Conservation (phyloP, 1,284 basidiomycete genomes). For the Microbotryomycetes sp. region DNA sequence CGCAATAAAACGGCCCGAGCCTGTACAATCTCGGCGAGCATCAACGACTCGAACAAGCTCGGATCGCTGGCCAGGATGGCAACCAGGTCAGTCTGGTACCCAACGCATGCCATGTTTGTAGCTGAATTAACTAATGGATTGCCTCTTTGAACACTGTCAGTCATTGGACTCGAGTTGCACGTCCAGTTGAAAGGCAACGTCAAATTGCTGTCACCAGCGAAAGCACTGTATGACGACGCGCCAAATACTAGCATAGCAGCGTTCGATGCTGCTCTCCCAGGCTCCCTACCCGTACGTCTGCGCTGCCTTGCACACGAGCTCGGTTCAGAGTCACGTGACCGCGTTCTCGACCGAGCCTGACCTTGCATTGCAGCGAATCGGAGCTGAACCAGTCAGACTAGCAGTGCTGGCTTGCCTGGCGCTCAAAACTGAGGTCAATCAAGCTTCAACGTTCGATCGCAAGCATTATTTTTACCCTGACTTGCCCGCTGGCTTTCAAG, state of each 20-base stretch:
- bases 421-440: slow-evolving; percentile 58
- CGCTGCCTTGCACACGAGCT: background rate
- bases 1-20: background rate
- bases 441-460: slow-evolving; percentile 61
- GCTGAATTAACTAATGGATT: background rate
- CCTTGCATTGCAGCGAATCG: slow-evolving; percentile 55
- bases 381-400: slow-evolving; percentile 70
- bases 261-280: slow-evolving; percentile 88
- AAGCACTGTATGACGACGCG: slow-evolving; percentile 51
- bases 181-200: slow-evolving; percentile 79
- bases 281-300: slow-evolving; percentile 74
- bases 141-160: slow-evolving; percentile 41
- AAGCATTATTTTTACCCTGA: slow-evolving; percentile 99
- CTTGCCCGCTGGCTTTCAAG: slow-evolving; percentile 89
- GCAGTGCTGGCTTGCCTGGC: slow-evolving; percentile 77
- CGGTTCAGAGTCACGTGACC: background rate
- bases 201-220: slow-evolving; percentile 77
- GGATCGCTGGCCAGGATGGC: slow-evolving; percentile 21
- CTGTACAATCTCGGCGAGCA: background rate
- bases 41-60: background rate
- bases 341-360: background rate
- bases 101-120: background rate
- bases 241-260: slow-evolving; percentile 72
- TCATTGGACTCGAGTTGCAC: slow-evolving; percentile 93
- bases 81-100: slow-evolving; percentile 4